Base-by-base conservation (phyloP, 768 basidiomycete species). In the Obba rivulosa region DNA sequence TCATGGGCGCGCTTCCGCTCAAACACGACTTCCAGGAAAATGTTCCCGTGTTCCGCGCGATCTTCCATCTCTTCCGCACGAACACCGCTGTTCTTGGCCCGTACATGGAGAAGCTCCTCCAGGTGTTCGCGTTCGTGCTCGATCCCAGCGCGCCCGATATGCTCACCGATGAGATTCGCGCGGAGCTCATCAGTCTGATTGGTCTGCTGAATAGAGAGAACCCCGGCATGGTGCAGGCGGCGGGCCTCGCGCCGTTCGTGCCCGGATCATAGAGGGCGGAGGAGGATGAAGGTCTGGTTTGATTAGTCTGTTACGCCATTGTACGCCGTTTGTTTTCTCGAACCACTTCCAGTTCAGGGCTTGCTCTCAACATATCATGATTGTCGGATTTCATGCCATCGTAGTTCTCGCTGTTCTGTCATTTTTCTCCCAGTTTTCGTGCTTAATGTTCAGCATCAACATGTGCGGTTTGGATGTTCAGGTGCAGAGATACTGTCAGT, bases 1-100 rank as follows among this genome's bases (percentile, higher is more conserved):
- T 98, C 62, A 68, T 96, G 49, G 75, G 70, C 21, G 83, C 87
- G 25, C 77, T 99, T 9, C 96, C 96, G 7, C 70, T 98, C 53
- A 83, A 82, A 63, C 82, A 89, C 64, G 96, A 99, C 67, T 79
- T 73, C 56, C 79, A 92, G 52, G 96, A 98, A 70, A 95, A 96
- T 68, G 76, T 81, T 34, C 83, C 92, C 2, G 81, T 92, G 37
- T 95, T 95, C 79, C 80, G 83, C 23, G 85, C 89, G 5, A 74
- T 99, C 57, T 90, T 97, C 81, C 76, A 83, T 54, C 75, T 98
- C 41, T 92, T 93, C 80, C 78, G 79, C 53, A 78, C 74, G n/a
- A 79, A 85, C 61, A 81, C 87, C 13, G 74, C 79, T 41, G 70
- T 78, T 1, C 76, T 97, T 31, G 74, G 79, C 35, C 81, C 85